Evolutionary conservation across 768 basidiomycete genomes (phyloP).

Genomic region (Tephrocybe sp.): DNA sequence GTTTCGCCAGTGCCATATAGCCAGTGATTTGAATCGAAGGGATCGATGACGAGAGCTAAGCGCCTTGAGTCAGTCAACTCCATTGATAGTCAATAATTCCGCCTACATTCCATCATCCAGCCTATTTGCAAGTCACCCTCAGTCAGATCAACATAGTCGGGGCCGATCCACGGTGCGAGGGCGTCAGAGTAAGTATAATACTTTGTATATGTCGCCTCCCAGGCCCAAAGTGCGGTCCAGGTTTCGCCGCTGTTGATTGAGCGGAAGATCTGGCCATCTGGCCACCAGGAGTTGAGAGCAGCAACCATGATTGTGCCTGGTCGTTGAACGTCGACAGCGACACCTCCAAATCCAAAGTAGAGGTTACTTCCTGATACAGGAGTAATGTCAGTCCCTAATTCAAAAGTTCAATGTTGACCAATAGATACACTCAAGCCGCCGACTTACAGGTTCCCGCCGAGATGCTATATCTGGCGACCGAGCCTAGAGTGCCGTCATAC

Average conservation of each 20-base stretch:
- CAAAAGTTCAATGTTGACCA: background rate
- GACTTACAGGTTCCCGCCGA: constrained; percentile 44
- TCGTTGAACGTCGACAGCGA: constrained; percentile 58
- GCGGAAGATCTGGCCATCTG: constrained; percentile 66
- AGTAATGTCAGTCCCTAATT: constrained; percentile 58
- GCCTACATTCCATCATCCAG: constrained; percentile 71
- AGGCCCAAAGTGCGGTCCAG: constrained; percentile 61
- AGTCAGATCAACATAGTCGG: constrained; percentile 42
- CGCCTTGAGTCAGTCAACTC: background rate
- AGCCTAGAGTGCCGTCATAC: constrained; percentile 58
- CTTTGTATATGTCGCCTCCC: constrained; percentile 47
- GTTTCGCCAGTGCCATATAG: constrained; percentile 71
- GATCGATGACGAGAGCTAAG: constrained; percentile 56
- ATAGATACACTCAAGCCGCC: background rate
- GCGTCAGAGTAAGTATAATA: constrained; percentile 56
- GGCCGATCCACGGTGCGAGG: constrained; percentile 62
- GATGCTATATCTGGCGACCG: constrained; percentile 53
- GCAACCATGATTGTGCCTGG: constrained; percentile 71
- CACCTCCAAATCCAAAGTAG: constrained; percentile 63
- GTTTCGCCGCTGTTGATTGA: constrained; percentile 57
- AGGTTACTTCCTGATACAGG: constrained; percentile 59
- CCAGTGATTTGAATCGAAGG: constrained; percentile 70
- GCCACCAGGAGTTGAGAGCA: constrained; percentile 65
- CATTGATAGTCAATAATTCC: background rate
- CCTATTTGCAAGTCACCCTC: constrained; percentile 53